Base-by-base conservation (phyloP, 2,329 filamentous ascomycete species). In the Aspergillus versicolor region DNA sequence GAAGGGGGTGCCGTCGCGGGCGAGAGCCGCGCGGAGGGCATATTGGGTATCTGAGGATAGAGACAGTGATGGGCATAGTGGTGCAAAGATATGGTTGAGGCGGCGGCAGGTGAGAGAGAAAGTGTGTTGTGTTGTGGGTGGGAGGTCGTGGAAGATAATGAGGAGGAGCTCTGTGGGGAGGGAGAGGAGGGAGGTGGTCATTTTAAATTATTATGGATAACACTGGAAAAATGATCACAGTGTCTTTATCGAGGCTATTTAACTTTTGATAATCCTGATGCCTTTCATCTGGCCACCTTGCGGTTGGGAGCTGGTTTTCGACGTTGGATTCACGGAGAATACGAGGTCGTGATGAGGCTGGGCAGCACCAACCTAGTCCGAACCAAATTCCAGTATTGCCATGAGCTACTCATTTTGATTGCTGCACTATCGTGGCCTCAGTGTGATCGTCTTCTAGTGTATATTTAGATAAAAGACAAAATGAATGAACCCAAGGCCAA, bases 161-260 rank as follows among this genome's bases (percentile, higher is more conserved):
- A 57, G 22, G 6, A 52, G 54, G 15, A 57, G 34, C 48, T 57
- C 54, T 12, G 32, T 52, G 19, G 54, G 54, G n/a, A 57, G 44
- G 6, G 13, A 24, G 7, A 48, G 22, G 6, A 52, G 43, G 34
- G 4, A 3, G 2, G 37, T 24, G 24, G 30, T 17, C 48, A 52
- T 57, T 32, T 32, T 32, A 11, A 9, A 41, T 40, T 6, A 13
- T 19, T 34, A 43, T 37, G 3, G 45, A 34, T 19, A 43, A 48
- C 13, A n/a, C 24, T 27, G 2, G 34, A 15, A 13, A n/a, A 30
- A 21, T n/a, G 11, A 21, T 12, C 19, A 43, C 21, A 12, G 27
- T 9, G 27, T 11, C 41, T 24, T 43, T 21, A 43, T 22, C n/a
- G 17, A 13, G 41, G 38, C 6, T 42, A 42, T 37, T 37, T 42